Evolutionary conservation across 306 rosid species (phyloP).

Genomic region (Hippophae gyantsensis): DNA sequence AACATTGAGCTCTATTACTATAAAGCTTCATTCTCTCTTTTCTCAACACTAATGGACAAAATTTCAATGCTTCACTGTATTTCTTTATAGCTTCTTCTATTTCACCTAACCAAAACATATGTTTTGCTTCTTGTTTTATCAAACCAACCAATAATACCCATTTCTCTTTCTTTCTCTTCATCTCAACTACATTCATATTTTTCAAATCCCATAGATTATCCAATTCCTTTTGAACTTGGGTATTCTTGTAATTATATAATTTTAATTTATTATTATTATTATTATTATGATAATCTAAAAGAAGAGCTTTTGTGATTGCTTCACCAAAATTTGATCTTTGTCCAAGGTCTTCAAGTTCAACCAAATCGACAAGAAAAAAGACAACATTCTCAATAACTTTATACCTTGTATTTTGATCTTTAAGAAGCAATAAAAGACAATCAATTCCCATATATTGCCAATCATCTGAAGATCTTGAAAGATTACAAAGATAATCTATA

Average conservation of each 20-base stretch:
- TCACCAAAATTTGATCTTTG: conserved; percentile 47
- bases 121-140: conserved; percentile 46
- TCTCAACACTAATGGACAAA: conserved; percentile 45
- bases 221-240: conserved; percentile 11
- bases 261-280: conserved; percentile 5
- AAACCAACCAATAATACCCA: conserved; percentile 21
- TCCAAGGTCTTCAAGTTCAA: conserved; percentile 48
- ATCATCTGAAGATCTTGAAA: conserved; percentile 75
- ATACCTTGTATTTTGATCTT: conserved; percentile 53
- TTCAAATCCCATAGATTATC: conserved; percentile 29
- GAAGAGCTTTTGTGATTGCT: conserved; percentile 38
- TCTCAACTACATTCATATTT: not conserved
- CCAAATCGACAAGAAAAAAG: conserved; percentile 43
- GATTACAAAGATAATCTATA: conserved; percentile 36
- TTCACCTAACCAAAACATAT: conserved; percentile 37
- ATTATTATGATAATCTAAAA: conserved; percentile 14
- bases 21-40: conserved; percentile 50
- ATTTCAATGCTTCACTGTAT: conserved; percentile 43
- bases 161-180: conserved; percentile 31
- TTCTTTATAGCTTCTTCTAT: conserved; percentile 41
- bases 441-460: conserved; percentile 83
- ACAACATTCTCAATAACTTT: conserved; percentile 36
- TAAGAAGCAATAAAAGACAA: conserved; percentile 67
- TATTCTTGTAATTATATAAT: not conserved
- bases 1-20: conserved; percentile 55